A percentile compares a stretch with the other conserved stretches of the same genome.
Conservation (phyloP, 2,329 filamentous ascomycete species). For the Chaetomium sp. region DNA sequence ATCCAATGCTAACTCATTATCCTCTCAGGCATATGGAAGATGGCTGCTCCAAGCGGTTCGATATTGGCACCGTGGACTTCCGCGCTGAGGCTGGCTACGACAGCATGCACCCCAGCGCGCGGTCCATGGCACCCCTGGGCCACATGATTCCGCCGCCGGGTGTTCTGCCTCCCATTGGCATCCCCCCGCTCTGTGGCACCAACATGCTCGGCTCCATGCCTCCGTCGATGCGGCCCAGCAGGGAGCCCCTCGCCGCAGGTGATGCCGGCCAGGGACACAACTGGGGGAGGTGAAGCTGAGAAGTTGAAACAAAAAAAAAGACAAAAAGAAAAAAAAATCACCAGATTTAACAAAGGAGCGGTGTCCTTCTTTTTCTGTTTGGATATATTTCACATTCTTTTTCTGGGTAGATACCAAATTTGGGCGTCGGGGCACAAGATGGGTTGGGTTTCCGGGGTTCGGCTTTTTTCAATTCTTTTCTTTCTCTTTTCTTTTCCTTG, state of each 20-base stretch:
- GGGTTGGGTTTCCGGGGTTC: conserved; percentile 1
- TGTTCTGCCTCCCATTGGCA: conserved; percentile 27
- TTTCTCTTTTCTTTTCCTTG: background rate
- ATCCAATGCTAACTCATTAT: conserved; percentile 5
- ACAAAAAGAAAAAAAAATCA: too few species aligned
- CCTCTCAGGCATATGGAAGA: conserved; percentile 65
- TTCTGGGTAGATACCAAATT: conserved; percentile 17
- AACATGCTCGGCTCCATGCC: conserved; percentile 20
- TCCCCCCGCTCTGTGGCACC: conserved; percentile 24
- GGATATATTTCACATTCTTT: conserved; percentile 11
- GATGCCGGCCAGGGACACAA: conserved; percentile 16
- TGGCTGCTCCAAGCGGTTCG: conserved; percentile 64
- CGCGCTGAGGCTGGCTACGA: conserved; percentile 29
- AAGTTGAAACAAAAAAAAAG: background rate
- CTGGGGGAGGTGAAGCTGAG: conserved; percentile 22
- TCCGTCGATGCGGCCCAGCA: conserved; percentile 18
- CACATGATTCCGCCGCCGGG: conserved; percentile 20
- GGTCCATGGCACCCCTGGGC: conserved; percentile 21
- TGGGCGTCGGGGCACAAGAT: conserved; percentile 7
- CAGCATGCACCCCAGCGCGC: conserved; percentile 15
- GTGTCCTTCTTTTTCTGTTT: conserved; percentile 4
- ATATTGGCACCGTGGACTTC: conserved; percentile 47
- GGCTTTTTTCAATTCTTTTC: background rate
- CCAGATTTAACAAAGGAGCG: background rate
- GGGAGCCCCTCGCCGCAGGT: conserved; percentile 14